Conservation (phyloP, 2,329 filamentous ascomycete species). For the Pseudomassariella vexata region DNA sequence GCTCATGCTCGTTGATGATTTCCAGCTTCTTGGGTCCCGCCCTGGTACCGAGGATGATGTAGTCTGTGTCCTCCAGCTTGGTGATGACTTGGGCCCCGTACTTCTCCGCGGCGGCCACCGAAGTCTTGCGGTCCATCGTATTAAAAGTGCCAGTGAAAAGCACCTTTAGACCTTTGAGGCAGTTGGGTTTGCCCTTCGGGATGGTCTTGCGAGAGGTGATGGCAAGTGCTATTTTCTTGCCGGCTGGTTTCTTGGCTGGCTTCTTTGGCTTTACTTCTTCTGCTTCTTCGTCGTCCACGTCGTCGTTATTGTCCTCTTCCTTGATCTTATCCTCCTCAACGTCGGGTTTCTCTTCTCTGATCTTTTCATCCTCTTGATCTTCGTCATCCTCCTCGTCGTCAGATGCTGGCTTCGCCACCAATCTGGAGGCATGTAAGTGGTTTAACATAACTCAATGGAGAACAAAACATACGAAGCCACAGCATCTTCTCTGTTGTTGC, state of each 20-base stretch:
- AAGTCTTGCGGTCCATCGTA: conserved; percentile 11
- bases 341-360: neutral
- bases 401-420: no score
- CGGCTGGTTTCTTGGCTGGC: conserved; percentile 1
- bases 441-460: no score
- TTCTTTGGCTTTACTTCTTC: conserved; percentile 1
- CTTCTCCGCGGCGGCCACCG: conserved; percentile 7
- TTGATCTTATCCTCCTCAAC: conserved; percentile 1
- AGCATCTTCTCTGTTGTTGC: no score
- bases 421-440: no score
- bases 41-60: conserved; percentile 9
- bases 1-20: conserved; percentile 9
- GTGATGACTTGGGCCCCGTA: conserved; percentile 22
- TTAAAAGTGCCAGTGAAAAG: conserved; percentile 11
- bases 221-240: conserved; percentile 8
- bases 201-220: conserved; percentile 10
- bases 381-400: conserved; percentile 2
- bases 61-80: conserved; percentile 12
- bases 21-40: conserved; percentile 10
- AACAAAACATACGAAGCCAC: no score
- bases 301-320: conserved; percentile 4
- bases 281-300: conserved; percentile 7
- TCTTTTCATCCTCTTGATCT: conserved; percentile 1
- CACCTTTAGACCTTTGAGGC: conserved; percentile 9
- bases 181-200: conserved; percentile 8